phyloP scores from a whole-genome alignment of 2,329 filamentous ascomycete species.

The Kalaharituber pfeilii region DNA sequence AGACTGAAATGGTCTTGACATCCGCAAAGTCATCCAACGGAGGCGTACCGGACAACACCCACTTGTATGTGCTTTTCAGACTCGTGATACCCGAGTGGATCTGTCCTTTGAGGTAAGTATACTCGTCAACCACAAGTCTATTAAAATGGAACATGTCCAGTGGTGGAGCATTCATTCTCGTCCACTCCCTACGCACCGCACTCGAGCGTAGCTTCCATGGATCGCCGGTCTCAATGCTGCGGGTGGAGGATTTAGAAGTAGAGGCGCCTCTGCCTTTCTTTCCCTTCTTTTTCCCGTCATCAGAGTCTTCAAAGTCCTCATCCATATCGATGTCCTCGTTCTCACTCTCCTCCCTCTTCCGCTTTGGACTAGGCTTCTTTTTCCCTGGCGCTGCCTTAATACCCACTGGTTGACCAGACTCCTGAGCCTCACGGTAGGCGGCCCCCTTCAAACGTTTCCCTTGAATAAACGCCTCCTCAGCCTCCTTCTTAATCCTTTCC shows the following conservation, averaged over 20 bases:
- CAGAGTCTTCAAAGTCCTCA: slow-evolving; percentile 9
- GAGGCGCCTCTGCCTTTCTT: neutral
- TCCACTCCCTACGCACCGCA: slow-evolving; percentile 22
- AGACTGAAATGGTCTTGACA: slow-evolving; percentile 40
- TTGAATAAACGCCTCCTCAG: slow-evolving; percentile 26
- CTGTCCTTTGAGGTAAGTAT: slow-evolving; percentile 37
- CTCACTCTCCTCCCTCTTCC: slow-evolving; percentile 3
- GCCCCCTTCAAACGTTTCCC: slow-evolving; percentile 24
- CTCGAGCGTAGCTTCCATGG: slow-evolving; percentile 18
- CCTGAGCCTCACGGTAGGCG: slow-evolving; percentile 21
- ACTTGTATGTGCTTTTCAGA: slow-evolving; percentile 36
- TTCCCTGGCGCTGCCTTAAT: slow-evolving; percentile 13
- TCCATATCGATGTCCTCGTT: slow-evolving; percentile 6
- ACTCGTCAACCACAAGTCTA: slow-evolving; percentile 47
- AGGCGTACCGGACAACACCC: slow-evolving; percentile 48
- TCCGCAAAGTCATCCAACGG: slow-evolving; percentile 40
- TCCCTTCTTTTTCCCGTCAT: slow-evolving; percentile 13
- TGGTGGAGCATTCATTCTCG: slow-evolving; percentile 25
- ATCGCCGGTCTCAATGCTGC: slow-evolving; percentile 13
- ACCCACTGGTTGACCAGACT: neutral
- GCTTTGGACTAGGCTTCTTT: slow-evolving; percentile 1
- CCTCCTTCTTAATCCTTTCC: slow-evolving; percentile 11
- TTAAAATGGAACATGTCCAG: slow-evolving; percentile 45
- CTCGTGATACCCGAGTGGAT: slow-evolving; percentile 30
- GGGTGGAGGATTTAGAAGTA: neutral